Evolutionary conservation across 768 basidiomycete species (phyloP).

Genomic region (Kwoniella mangroviensis): DNA sequence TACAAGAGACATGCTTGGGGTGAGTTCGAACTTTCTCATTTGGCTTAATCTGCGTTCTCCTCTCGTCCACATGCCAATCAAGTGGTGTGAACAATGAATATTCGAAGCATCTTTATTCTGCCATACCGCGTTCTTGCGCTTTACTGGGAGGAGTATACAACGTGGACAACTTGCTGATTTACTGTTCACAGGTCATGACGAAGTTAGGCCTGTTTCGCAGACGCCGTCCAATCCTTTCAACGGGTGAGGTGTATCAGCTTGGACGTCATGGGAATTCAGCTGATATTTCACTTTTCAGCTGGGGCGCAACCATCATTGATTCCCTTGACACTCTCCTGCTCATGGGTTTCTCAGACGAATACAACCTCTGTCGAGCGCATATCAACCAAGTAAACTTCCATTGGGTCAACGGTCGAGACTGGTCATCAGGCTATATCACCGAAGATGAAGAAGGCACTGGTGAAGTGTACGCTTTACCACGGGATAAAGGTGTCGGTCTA

Average conservation of each 20-base stretch:
- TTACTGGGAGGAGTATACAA: too few species aligned
- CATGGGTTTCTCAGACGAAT: constrained; percentile 55
- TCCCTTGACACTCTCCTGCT: constrained; percentile 54
- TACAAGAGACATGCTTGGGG: constrained; percentile 58
- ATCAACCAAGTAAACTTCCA: constrained; percentile 55
- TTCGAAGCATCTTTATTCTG: too few species aligned
- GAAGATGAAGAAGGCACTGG: constrained; percentile 19
- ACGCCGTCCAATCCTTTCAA: constrained; percentile 54
- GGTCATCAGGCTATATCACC: constrained; percentile 36
- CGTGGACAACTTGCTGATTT: not conserved
- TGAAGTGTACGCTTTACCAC: constrained; percentile 17
- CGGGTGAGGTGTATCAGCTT: constrained; percentile 29
- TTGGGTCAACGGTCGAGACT: constrained; percentile 52
- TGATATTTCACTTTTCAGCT: constrained; percentile 28
- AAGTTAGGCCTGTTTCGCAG: constrained; percentile 49
- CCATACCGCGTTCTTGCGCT: too few species aligned
- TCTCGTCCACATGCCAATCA: too few species aligned
- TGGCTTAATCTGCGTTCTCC: not conserved
- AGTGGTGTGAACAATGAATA: too few species aligned
- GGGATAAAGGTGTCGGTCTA: constrained; percentile 35
- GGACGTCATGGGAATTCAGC: not conserved
- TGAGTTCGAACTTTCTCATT: constrained; percentile 24
- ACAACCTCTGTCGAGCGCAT: constrained; percentile 54
- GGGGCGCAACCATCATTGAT: constrained; percentile 57
- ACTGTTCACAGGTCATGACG: constrained; percentile 50